Evolutionary conservation across 352 stramenopile genomes (phyloP), one percentile per base, ranked within the genome.

Genomic region (Aphanomyces invadans): DNA sequence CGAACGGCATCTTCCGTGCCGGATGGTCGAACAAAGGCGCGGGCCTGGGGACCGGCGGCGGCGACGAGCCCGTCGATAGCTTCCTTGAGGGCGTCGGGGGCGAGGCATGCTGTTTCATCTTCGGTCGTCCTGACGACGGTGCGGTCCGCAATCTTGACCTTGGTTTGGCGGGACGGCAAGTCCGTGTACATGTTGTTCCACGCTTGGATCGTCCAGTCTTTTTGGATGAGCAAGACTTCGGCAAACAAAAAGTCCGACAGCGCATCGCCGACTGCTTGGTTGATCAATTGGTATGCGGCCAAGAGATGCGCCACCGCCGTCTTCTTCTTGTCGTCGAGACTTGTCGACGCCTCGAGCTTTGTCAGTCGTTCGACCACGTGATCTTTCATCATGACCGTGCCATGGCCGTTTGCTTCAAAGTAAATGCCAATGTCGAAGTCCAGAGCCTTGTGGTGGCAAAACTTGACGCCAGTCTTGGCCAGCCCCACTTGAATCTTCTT

Each of bases 361-460:
- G 88, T 73, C 15, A 97, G 77, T 52, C 88, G 86, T 28, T 91
- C 81, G 44, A 92, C 82, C 29, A 97, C 80, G 48, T 80, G 73
- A 39, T 95, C 81, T 55, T 90, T 95, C 74, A 99, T 96, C 25
- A 99, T 75, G 28, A 99, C 95, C 2, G 97, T 99, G 39, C 97
- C 97, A 78, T 99, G 97, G 52, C 97, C 97, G 79, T 99, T 99
- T 32, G 97, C 89, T 78, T 99, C 97, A 77, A 99, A 99, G 84
- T 99, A 99, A 44, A 99, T 88, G 33, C 96, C 97, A 65, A 99
- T 87, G 77, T 99, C 97, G 73, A 97, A 99, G 62, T 97, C 74
- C 42, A 87, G 76, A 21, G 96, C 92, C 68, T 96, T 95, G 57
- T 96, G 84, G 76, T 99, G 96, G 54, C 98, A 94, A 73, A 97